Base-by-base conservation (phyloP, 192 early-diverging fungal genomes). In the Coemansia biformis region DNA sequence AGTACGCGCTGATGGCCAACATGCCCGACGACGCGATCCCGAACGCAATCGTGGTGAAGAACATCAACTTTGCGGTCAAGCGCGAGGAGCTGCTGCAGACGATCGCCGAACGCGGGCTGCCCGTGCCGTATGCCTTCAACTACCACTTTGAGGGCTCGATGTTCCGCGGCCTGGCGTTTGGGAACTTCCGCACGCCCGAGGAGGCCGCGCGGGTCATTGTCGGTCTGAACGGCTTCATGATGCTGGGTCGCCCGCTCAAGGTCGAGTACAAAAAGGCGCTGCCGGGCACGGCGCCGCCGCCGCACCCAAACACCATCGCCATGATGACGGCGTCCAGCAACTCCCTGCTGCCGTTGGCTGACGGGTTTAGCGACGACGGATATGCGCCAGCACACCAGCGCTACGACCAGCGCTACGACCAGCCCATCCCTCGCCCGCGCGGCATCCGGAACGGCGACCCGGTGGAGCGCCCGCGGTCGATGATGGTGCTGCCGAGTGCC, bases 181-280 rank as follows among this genome's bases (percentile, higher is more conserved):
- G 85, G 23, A 89, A 89, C 60, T 89, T 86, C 46, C 76, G 85
- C 19, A 84, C 82, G 0, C 79, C 83, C 16, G 81, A 89, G 54
- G 86, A 89, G 62, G 81, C 86, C 0, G 85, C 83, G 42, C 50
- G 79, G 24, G 85, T 85, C 11, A 78, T 82, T 22, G 70, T 80
- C 18, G 63, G 79, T 16, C 75, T 89, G 26, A 89, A 89, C 39
- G 86, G 86, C 12, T 70, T 84, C 17, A 78, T 83, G 32, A 76
- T 89, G 51, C 63, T 75, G 29, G 85, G 86, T 29, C 78, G 86
- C 17, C 86, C 83, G 46, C 69, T 89, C 43, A 79, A 84, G 55
- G 86, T 89, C 21, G 86, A 89, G 59, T 89, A 84, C 63, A 89
- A 89, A 57, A 84, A 84, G 48, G 76, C 85, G 43, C 72, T 88